Percentiles rank a stretch among this genome's conserved stretches.
Conservation (phyloP, 2,329 filamentous ascomycete genomes). For the Aspergillus caelatus region DNA sequence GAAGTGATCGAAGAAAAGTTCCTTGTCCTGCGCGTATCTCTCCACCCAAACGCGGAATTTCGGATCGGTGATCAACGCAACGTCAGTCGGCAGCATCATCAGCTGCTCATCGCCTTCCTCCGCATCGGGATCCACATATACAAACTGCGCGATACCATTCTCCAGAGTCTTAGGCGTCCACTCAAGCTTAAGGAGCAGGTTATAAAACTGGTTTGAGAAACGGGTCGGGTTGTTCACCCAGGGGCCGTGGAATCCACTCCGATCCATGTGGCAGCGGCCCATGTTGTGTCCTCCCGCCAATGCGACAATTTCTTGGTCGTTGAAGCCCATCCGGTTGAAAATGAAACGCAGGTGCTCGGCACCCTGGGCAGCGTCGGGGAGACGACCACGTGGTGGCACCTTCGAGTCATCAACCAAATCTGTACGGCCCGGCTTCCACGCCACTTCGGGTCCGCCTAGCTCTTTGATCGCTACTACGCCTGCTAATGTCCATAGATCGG, state of each 20-base stretch:
- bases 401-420: slow-evolving; percentile 65
- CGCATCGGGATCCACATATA: slow-evolving; percentile 60
- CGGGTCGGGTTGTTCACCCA: slow-evolving; percentile 64
- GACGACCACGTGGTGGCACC: slow-evolving; percentile 59
- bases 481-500: slow-evolving; percentile 67
- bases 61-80: slow-evolving; percentile 59
- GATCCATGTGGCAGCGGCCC: slow-evolving; percentile 58
- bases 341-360: slow-evolving; percentile 58
- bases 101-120: slow-evolving; percentile 55
- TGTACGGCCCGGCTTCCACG: slow-evolving; percentile 62
- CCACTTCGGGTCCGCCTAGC: slow-evolving; percentile 62
- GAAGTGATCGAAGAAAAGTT: slow-evolving; percentile 65
- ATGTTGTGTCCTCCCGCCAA: slow-evolving; percentile 60
- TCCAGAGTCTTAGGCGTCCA: slow-evolving; percentile 59
- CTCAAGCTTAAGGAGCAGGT: slow-evolving; percentile 53
- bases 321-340: slow-evolving; percentile 64
- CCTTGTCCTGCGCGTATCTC: slow-evolving; percentile 63
- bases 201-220: slow-evolving; percentile 62
- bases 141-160: slow-evolving; percentile 61
- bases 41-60: slow-evolving; percentile 60
- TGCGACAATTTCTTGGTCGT: slow-evolving; percentile 63
- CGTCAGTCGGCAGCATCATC: slow-evolving; percentile 70
- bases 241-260: slow-evolving; percentile 60
- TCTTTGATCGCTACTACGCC: slow-evolving; percentile 61
- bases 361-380: slow-evolving; percentile 59